Base-by-base conservation (phyloP, 768 basidiomycete species). In the Chalciporus sphaerocephalus region DNA sequence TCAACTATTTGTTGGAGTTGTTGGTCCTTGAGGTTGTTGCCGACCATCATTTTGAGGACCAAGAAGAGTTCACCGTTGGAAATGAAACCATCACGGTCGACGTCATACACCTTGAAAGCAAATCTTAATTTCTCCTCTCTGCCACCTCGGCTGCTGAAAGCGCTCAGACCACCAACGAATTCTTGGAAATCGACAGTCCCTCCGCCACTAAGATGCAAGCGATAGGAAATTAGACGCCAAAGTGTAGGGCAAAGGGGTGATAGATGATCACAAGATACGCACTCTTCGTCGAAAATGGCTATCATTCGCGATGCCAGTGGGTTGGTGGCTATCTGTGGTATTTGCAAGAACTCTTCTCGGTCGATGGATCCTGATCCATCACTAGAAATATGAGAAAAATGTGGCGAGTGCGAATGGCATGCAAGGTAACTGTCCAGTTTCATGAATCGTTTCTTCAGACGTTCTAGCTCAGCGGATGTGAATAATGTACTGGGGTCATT, bases 21-120 rank as follows among this genome's bases (percentile, higher is more conserved):
- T 63, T 95, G 90, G 64, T 99, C 96, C 92, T 99, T 99, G 58
- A 99, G 73, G 68, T 99, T 99, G 67, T 88, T 97, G 25, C 96
- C 96, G 40, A 98, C 96, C 96, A 99, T 99, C 92, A 98, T 98
- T 78, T 99, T 99, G 53, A 99, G 73, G 30, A 99, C 96, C 38
- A 99, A 73, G 73, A 97, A 99, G 23, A 99, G 80, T 69, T 99
- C 96, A 45, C 96, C 96, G 60, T 99, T 99, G 11, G 93, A 96
- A 65, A 99, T 99, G 69, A 69, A 99, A 7, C 92, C 93, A 61
- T 99, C 96, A 41, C 96, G 79, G 65, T 99, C 96, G 63, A 99
- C 91, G 62, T 99, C 96, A 58, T 99, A 99, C 40, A 99, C 96
- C 65, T 98, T 98, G 82, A 99, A 99, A 20, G 96, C 96, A 61